Percentiles rank a stretch among this genome's conserved stretches.
Conservation (phyloP, 176 grass and related monocot genomes). For the Eragrostis curvula region DNA sequence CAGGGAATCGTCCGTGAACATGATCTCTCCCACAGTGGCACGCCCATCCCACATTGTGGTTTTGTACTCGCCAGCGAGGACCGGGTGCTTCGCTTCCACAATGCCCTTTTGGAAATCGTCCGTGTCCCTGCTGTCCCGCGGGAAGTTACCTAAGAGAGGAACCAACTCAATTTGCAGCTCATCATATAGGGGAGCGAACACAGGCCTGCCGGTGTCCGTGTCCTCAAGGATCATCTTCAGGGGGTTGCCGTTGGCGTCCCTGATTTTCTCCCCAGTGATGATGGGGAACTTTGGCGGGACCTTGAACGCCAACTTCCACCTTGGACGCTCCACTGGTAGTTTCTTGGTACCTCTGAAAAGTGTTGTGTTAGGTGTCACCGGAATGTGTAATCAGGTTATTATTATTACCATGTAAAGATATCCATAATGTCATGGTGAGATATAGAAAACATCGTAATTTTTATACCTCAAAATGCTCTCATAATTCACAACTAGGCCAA, state of each 20-base stretch:
- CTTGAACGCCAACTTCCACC: constrained; percentile 59
- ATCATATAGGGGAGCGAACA: background rate
- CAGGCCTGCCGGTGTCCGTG: background rate
- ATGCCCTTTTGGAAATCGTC: constrained; percentile 55
- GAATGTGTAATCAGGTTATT: no score
- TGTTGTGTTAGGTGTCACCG: no score
- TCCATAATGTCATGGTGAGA: no score
- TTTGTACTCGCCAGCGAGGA: constrained; percentile 40
- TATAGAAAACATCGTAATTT: no score
- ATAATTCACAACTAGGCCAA: no score
- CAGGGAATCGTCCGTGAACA: constrained; percentile 66
- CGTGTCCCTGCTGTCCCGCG: constrained; percentile 26
- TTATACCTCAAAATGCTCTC: no score
- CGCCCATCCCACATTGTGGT: no score
- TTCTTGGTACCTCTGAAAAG: no score
- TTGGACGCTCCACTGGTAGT: no score
- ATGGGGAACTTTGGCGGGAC: constrained; percentile 43
- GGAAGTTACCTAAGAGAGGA: constrained; percentile 71
- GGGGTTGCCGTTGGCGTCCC: constrained; percentile 26
- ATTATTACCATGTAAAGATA: no score
- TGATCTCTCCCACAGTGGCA: background rate
- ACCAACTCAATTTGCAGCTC: constrained; percentile 78
- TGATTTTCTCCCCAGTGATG: constrained; percentile 81
- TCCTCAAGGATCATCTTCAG: constrained; percentile 69
- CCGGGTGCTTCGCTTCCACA: constrained; percentile 66